Conservation (phyloP, 257 asterid species). For the Solanum chilense region DNA sequence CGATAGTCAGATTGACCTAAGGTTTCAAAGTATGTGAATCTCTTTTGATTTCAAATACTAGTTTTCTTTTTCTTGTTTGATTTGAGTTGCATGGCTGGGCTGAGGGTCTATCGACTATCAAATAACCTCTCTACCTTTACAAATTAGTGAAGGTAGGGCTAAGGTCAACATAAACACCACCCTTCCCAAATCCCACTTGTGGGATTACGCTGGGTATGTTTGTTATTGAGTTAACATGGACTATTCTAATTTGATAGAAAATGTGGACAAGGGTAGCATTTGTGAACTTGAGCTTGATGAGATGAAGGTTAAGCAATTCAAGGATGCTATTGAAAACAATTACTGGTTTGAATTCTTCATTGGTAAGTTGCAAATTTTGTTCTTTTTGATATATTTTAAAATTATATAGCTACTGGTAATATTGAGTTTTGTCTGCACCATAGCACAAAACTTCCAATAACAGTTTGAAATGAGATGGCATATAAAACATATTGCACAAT, state of each 20-base stretch:
- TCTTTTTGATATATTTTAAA: background rate
- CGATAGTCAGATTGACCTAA: slow-evolving; percentile 76
- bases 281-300: slow-evolving; percentile 46
- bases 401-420: background rate
- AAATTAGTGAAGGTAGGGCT: background rate
- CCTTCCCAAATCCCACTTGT: background rate
- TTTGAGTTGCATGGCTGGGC: background rate
- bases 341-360: slow-evolving; percentile 57
- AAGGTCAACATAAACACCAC: background rate
- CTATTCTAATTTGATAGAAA: slow-evolving; percentile 34
- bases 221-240: background rate
- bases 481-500: background rate
- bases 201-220: background rate
- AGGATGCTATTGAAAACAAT: slow-evolving; percentile 45
- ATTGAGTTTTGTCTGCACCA: background rate
- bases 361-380: slow-evolving; percentile 24
- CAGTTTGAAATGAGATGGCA: background rate
- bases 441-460: background rate
- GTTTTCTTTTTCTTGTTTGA: background rate
- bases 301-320: slow-evolving; percentile 43
- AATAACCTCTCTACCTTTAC: slow-evolving; percentile 2
- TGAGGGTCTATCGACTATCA: slow-evolving; percentile 4
- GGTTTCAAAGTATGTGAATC: slow-evolving; percentile 52
- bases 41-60: background rate
- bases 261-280: slow-evolving; percentile 34